Conservation (phyloP, 257 asterid genomes). For the Nicotiana knightiana region DNA sequence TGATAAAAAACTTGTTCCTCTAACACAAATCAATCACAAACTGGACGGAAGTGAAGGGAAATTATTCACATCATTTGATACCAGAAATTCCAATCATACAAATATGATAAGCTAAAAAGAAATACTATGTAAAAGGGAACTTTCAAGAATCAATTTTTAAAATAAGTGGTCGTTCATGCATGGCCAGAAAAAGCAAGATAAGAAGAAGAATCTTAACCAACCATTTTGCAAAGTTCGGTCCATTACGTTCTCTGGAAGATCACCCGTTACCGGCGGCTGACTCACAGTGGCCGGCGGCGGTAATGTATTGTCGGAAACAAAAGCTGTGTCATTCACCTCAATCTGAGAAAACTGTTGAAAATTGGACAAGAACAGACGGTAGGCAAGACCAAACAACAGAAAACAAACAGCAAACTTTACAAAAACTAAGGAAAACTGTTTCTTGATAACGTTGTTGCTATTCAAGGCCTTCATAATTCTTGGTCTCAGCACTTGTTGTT, state of each 20-base stretch:
- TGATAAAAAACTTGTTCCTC: background rate
- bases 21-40: background rate
- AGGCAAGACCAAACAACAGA: conserved; percentile 49
- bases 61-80: background rate
- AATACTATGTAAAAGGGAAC: background rate
- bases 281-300: conserved; percentile 16
- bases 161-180: conserved; percentile 20
- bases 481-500: background rate
- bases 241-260: conserved; percentile 15
- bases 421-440: conserved; percentile 26
- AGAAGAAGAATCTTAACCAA: conserved; percentile 5
- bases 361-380: conserved; percentile 46
- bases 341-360: conserved; percentile 35
- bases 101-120: background rate
- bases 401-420: conserved; percentile 48
- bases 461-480: conserved; percentile 41
- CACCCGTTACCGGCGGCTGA: conserved; percentile 15
- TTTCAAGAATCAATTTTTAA: background rate
- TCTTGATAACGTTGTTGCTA: conserved; percentile 17
- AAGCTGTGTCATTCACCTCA: conserved; percentile 16
- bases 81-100: background rate
- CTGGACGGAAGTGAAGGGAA: background rate
- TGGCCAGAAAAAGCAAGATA: background rate
- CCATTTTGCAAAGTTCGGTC: conserved; percentile 26
- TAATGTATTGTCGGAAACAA: conserved; percentile 9